Conservation (phyloP, 2,329 filamentous ascomycete species). For the Talaromyces sp. region DNA sequence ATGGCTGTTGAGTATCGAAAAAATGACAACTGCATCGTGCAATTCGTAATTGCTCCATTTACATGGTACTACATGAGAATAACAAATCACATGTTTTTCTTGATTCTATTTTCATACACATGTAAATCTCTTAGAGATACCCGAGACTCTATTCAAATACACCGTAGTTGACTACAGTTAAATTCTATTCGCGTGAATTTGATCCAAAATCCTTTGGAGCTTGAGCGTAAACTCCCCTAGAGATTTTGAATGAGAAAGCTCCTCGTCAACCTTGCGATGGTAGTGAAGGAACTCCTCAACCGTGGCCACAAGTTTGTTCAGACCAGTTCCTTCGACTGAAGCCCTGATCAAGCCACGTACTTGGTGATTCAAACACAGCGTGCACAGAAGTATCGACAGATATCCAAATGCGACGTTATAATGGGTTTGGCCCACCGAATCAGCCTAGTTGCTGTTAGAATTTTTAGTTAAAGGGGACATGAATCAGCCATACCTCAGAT, state of each 20-base stretch:
- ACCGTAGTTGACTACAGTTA: too few species aligned
- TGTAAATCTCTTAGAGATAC: background rate
- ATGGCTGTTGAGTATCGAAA: too few species aligned
- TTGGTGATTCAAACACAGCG: slow-evolving; percentile 58
- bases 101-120: background rate
- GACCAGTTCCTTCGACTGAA: slow-evolving; percentile 40
- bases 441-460: slow-evolving; percentile 33
- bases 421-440: slow-evolving; percentile 61
- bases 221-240: slow-evolving; percentile 49
- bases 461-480: slow-evolving; percentile 11
- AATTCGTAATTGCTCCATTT: too few species aligned
- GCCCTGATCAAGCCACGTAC: slow-evolving; percentile 39
- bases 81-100: background rate
- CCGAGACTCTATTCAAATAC: background rate
- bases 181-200: slow-evolving; percentile 25
- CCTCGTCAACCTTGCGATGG: slow-evolving; percentile 53
- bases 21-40: too few species aligned
- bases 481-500: slow-evolving; percentile 55
- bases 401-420: slow-evolving; percentile 83
- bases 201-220: slow-evolving; percentile 48
- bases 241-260: slow-evolving; percentile 34
- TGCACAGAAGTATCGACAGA: slow-evolving; percentile 75
- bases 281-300: slow-evolving; percentile 58
- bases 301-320: slow-evolving; percentile 49
- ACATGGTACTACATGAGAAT: background rate